phyloP scores from a whole-genome alignment of 2,329 filamentous ascomycete genomes.

The Aspergillus piperis region DNA sequence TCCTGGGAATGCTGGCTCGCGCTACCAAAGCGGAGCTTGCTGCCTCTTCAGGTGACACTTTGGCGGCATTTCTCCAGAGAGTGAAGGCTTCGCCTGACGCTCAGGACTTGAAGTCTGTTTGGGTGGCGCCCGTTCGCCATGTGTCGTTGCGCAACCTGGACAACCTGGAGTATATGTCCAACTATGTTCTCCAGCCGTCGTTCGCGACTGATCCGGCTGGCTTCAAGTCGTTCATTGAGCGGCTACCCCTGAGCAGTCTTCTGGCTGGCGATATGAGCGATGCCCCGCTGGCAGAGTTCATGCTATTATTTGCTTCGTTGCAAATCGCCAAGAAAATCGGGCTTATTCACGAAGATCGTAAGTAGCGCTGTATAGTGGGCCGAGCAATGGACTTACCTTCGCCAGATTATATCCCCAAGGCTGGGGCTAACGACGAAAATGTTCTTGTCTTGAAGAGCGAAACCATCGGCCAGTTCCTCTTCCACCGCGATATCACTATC shows the following conservation, averaged over 20 bases:
- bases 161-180: constrained; percentile 38
- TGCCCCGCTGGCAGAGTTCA: constrained; percentile 55
- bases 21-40: constrained; percentile 33
- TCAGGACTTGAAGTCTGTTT: constrained; percentile 29
- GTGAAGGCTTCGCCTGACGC: constrained; percentile 19
- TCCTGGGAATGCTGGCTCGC: constrained; percentile 35
- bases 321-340: constrained; percentile 71
- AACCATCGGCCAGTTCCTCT: constrained; percentile 40
- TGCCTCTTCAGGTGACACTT: constrained; percentile 29
- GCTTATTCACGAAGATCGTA: constrained; percentile 68
- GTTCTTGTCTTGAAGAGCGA: constrained; percentile 38
- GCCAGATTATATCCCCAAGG: constrained; percentile 32
- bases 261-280: constrained; percentile 49
- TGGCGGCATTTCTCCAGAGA: constrained; percentile 35
- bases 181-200: constrained; percentile 39
- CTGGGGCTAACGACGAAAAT: constrained; percentile 16
- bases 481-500: constrained; percentile 61
- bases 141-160: constrained; percentile 40
- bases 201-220: constrained; percentile 36
- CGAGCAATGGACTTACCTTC: constrained; percentile 5
- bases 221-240: constrained; percentile 55
- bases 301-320: constrained; percentile 66
- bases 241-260: constrained; percentile 56
- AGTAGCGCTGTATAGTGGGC: constrained; percentile 18
- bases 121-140: constrained; percentile 40